phyloP scores from a whole-genome alignment of 148 eudicot genomes.

The Chenopodium quinoa region DNA sequence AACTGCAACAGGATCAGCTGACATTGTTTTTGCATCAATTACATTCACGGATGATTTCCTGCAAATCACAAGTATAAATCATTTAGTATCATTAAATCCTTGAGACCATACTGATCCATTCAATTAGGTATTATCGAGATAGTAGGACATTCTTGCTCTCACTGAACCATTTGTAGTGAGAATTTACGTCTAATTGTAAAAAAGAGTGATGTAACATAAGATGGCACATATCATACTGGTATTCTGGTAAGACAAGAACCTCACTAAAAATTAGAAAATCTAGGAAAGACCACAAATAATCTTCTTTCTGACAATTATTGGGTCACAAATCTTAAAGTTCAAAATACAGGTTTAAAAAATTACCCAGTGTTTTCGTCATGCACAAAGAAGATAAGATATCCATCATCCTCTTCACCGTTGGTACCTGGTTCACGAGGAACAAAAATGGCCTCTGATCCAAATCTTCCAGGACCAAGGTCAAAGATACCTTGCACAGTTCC shows the following conservation, averaged over 20 bases:
- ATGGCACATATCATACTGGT: not conserved
- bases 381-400: constrained; percentile 84
- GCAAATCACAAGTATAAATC: constrained; percentile 24
- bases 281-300: not conserved
- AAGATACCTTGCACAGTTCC: constrained; percentile 78
- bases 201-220: not conserved
- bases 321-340: not conserved
- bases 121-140: too few relatives aligned
- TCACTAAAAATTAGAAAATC: too few relatives aligned
- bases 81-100: not conserved
- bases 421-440: constrained; percentile 73
- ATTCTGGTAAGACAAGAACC: not conserved
- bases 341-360: not conserved
- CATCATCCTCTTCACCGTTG: constrained; percentile 84
- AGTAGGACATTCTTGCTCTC: too few relatives aligned
- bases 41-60: constrained; percentile 82
- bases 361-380: constrained; percentile 91
- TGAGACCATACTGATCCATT: not conserved
- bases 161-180: too few relatives aligned
- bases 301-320: not conserved
- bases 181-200: not conserved
- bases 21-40: constrained; percentile 92
- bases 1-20: constrained; percentile 87
- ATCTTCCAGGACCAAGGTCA: constrained; percentile 81
- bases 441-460: constrained; percentile 91